phyloP scores from a whole-genome alignment of 305 asterid species.

The Lippia alba region DNA sequence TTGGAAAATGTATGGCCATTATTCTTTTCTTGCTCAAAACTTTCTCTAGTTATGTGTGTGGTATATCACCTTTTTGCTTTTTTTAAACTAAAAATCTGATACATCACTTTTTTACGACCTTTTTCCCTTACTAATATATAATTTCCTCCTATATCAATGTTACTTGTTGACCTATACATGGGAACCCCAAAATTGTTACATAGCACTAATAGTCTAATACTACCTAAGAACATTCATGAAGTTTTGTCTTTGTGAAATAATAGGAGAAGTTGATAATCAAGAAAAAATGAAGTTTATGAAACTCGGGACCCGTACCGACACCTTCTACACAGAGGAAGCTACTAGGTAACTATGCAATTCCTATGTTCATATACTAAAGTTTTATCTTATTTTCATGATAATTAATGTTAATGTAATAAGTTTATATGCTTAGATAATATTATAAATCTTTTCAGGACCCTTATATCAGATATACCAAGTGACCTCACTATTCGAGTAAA shows the following conservation, averaged over 20 bases:
- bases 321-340: conserved; percentile 60
- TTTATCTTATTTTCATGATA: neutral
- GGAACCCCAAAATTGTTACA: too few relatives aligned
- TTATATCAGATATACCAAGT: conserved; percentile 41
- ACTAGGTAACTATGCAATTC: conserved; percentile 42
- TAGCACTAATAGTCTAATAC: too few relatives aligned
- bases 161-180: too few relatives aligned
- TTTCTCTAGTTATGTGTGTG: neutral
- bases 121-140: too few relatives aligned
- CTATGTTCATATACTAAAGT: too few relatives aligned
- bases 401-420: neutral
- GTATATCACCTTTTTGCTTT: neutral
- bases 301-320: conserved; percentile 62
- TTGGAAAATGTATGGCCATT: neutral
- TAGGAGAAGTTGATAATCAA: neutral
- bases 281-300: conserved; percentile 64
- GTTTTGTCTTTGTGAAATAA: neutral
- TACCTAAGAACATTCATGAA: too few relatives aligned
- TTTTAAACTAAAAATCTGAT: neutral
- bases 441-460: conserved; percentile 22
- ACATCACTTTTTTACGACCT: too few relatives aligned
- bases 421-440: neutral
- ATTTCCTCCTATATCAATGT: too few relatives aligned
- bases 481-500: conserved; percentile 56
- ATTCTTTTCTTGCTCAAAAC: neutral